Base-by-base conservation (phyloP, 2,329 filamentous ascomycete genomes). In the Pseudogymnoascus sp. region DNA sequence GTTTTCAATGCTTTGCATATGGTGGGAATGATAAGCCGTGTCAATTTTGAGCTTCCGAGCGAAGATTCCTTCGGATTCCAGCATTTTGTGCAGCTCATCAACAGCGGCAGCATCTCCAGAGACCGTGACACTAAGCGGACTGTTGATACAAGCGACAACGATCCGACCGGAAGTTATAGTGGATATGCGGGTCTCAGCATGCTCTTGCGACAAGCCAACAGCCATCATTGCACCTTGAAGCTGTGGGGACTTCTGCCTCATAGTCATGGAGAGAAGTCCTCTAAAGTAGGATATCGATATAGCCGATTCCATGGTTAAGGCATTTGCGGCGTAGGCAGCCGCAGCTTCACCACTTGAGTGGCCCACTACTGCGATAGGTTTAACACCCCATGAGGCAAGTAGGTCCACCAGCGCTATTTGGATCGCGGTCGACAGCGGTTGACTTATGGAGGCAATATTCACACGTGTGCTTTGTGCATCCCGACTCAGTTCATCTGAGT, bases 221-320 rank as follows among this genome's bases (percentile, higher is more conserved):
- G 82, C 82, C 68, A 84, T 76, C 83, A 85, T 86, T 10, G 77
- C 73, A 0, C 82, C 82, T 10, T 71, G 71, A 0, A 13, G 73
- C 16, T 65, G 33, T 14, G 14, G 40, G n/a, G 44, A 60, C 40
- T 63, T 37, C 6, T 40, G 50, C 37, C n/a, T 61, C 21, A 61
- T 59, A 35, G 71, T 66, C 78, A 75, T 68, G 65, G 69, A 47
- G 63, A 64, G 24, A 19, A n/a, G 14, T 24, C 72, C 68, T 56
- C 75, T 62, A 62, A 70, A 68, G 68, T 82, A 85, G 1, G 81
- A 81, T 11, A 79, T 73, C 1, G 75, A 73, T 71, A 73, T 69
- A 13, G 76, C 75, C 35, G 73, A 69, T 6, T 69, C 67, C 5
- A 65, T 65, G 10, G 70, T 71, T 1, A 78, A 37, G 1, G 68